phyloP scores from a whole-genome alignment of 1,284 basidiomycete species.

The Cutaneotrichosporon daszewskae region DNA sequence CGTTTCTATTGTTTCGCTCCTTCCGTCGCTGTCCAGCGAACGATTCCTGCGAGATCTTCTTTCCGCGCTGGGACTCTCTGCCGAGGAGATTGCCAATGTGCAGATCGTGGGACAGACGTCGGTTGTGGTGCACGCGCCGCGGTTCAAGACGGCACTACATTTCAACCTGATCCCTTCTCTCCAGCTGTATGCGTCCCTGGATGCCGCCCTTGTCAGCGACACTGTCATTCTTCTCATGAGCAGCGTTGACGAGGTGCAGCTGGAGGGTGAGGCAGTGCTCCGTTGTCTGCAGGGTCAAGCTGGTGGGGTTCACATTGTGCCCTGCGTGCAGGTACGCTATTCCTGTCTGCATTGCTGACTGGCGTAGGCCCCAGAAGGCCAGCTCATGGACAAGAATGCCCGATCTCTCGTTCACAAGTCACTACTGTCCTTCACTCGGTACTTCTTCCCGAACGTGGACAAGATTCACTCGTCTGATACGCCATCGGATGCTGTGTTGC shows the following conservation, averaged over 20 bases:
- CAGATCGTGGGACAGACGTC: slow-evolving; percentile 41
- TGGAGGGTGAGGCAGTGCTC: slow-evolving; percentile 78
- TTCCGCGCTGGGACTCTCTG: slow-evolving; percentile 58
- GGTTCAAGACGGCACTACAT: slow-evolving; percentile 84
- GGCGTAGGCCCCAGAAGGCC: slow-evolving; percentile 33
- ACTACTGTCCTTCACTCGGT: slow-evolving; percentile 83
- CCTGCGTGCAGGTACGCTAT: slow-evolving; percentile 55
- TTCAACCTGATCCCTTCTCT: slow-evolving; percentile 70
- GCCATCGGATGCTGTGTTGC: slow-evolving; percentile 62
- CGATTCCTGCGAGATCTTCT: slow-evolving; percentile 69
- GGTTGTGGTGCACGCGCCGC: slow-evolving; percentile 67
- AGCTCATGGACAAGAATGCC: slow-evolving; percentile 55
- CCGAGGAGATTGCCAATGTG: slow-evolving; percentile 47
- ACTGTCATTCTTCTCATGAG: slow-evolving; percentile 69
- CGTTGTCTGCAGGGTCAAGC: slow-evolving; percentile 77
- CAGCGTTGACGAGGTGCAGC: slow-evolving; percentile 57
- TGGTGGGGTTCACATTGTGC: slow-evolving; percentile 51
- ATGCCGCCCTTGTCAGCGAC: slow-evolving; percentile 83
- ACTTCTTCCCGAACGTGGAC: slow-evolving; percentile 84
- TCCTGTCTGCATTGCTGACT: neutral
- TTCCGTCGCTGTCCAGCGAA: slow-evolving; percentile 54
- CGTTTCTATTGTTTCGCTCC: slow-evolving; percentile 47
- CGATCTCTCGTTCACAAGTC: slow-evolving; percentile 66
- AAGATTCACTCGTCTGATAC: slow-evolving; percentile 51
- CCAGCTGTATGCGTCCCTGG: slow-evolving; percentile 70